Percentiles rank a stretch among this genome's conserved stretches.
phyloP scores from a whole-genome alignment of 2,329 filamentous ascomycete genomes.

The Stagonosporopsis tanaceti region DNA sequence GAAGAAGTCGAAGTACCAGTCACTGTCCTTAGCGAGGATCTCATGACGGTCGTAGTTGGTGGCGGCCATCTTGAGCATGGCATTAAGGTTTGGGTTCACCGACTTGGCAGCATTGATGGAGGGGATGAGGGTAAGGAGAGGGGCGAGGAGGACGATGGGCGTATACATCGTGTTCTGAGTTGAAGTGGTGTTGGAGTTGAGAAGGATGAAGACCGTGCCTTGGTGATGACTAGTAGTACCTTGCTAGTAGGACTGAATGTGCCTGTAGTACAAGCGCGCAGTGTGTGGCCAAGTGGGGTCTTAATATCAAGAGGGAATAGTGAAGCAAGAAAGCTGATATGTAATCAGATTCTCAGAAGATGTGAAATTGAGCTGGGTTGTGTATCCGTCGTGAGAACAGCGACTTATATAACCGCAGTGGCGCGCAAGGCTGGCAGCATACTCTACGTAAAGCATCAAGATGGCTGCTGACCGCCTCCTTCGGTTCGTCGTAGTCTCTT shows the following conservation, averaged over 20 bases:
- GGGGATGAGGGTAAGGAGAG: constrained; percentile 23
- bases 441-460: constrained; percentile 14
- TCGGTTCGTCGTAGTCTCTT: constrained; percentile 27
- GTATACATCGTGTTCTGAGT: constrained; percentile 6
- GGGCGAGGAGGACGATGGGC: constrained; percentile 16
- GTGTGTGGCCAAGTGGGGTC: constrained; percentile 1
- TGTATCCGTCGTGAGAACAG: constrained; percentile 1
- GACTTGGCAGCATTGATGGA: constrained; percentile 53
- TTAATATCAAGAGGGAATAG: not conserved
- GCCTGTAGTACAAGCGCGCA: constrained; percentile 4
- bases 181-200: not conserved
- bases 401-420: constrained; percentile 26
- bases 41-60: constrained; percentile 57
- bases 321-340: not conserved
- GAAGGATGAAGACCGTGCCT: not conserved
- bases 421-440: constrained; percentile 18
- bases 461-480: constrained; percentile 32
- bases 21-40: constrained; percentile 51
- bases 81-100: constrained; percentile 51
- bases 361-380: not conserved
- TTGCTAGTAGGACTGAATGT: constrained; percentile 1
- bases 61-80: constrained; percentile 47
- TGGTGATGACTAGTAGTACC: not conserved
- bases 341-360: not conserved
- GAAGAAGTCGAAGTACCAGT: constrained; percentile 61